Evolutionary conservation across 768 basidiomycete species (phyloP), one percentile per base, ranked within the genome.

Genomic region (Calocybe indica): DNA sequence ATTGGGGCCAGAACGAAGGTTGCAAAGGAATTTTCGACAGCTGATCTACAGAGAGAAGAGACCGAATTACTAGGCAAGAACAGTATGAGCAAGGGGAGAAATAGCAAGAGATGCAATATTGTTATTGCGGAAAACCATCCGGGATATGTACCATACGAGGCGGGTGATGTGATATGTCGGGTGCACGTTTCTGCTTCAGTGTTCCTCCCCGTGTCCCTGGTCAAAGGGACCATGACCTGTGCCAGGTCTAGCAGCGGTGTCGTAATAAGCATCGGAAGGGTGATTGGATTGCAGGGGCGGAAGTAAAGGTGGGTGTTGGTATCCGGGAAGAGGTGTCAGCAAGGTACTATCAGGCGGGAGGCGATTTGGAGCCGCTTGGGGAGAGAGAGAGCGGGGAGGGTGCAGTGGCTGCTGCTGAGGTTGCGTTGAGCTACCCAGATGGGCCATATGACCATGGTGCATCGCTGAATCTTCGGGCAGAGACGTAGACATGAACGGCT

Each of bases 291-390:
- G 67, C 39, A 66, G 45, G 14, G 66, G 57, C 33, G 67, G 61
- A 37, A 72, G 54, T 47, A 72, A 52, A n/a, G 74, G 61, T 29
- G 72, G 54, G 6, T 68, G 57, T 50, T 75, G 73, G 55, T 82
- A 84, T 14, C 80, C 76, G 4, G 79, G 72, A 13, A 85, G 69
- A n/a, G 86, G 83, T 31, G 85, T 87, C 51, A 88, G 68, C 46
- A 88, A 70, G 22, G 82, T 86, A 63, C 81, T 85, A 56, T 80
- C 76, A 30, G 78, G 66, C 12, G 82, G 78, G 29, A 87, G 69
- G 37, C 81, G 73, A 52, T 60, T 67, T 46, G 67, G 51, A 28
- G 57, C 33, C 33, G 49, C 37, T 15, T 54, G 50, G 28, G 52
- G 60, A 52, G 60, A 52, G 55, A 52, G 48, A 48, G 43, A 54